phyloP scores from a whole-genome alignment of 768 basidiomycete species.

The Rhodocollybia butyracea region DNA sequence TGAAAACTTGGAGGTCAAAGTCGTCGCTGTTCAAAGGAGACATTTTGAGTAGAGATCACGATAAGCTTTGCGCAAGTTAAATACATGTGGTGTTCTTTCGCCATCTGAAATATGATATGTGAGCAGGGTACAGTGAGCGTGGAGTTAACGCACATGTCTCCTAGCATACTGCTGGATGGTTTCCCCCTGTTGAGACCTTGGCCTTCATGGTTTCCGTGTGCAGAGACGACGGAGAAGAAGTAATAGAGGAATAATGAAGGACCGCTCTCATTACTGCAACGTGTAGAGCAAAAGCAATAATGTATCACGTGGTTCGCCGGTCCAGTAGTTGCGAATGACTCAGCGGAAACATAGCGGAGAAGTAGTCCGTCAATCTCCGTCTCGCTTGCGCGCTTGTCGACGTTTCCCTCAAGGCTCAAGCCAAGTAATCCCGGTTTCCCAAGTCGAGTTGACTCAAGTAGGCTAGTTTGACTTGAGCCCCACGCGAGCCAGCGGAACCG shows the following conservation, averaged over 20 bases:
- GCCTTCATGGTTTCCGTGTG: constrained; percentile 64
- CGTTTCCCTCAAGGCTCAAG: too few species aligned
- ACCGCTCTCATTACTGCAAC: constrained; percentile 45
- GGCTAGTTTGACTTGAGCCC: too few species aligned
- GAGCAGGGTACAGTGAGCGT: constrained; percentile 14
- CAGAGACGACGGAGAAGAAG: constrained; percentile 28
- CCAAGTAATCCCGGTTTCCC: too few species aligned
- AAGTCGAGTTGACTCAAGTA: too few species aligned
- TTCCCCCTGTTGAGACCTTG: constrained; percentile 51
- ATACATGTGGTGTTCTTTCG: constrained; percentile 85
- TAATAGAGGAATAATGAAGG: constrained; percentile 39
- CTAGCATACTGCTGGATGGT: constrained; percentile 82
- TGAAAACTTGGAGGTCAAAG: constrained; percentile 89
- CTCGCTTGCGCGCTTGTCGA: too few species aligned
- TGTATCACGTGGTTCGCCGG: too few species aligned
- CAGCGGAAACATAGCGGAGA: too few species aligned
- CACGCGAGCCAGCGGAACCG: too few species aligned
- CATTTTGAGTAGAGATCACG: not conserved
- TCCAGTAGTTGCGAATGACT: too few species aligned
- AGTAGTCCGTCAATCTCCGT: too few species aligned
- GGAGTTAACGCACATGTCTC: constrained; percentile 71
- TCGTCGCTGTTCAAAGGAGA: constrained; percentile 57
- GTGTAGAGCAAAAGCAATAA: too few species aligned
- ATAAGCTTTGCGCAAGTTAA: constrained; percentile 12
- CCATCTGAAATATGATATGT: constrained; percentile 56